Base-by-base conservation (phyloP, 2,329 filamentous ascomycete genomes). In the Fusarium subtropicale region DNA sequence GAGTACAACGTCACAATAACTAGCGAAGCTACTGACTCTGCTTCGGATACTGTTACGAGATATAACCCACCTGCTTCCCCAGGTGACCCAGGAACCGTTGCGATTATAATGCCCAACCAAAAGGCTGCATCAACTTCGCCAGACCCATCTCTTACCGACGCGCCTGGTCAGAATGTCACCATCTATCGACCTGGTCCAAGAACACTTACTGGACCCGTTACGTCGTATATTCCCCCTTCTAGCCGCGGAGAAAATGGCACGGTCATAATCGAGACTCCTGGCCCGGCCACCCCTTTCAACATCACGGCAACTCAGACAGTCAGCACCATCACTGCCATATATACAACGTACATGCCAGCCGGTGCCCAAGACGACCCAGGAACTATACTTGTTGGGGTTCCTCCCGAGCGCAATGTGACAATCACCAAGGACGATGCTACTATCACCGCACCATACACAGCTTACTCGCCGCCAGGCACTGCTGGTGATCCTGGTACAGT, bases 221-320 rank as follows among this genome's bases (percentile, higher is more conserved):
- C 66, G 1, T 63, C 66, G 4, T 69, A 70, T 16, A 28, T 53
- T 3, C 62, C 66, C 16, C 66, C 66, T 2, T 28, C 45, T 3
- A 50, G 42, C 20, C 30, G 31, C 15, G 64, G 63, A 38, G 64
- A 34, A 2, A 66, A 62, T 11, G 66, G 66, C 2, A 69, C 66
- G 2, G 53, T 69, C 4, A 57, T 69, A 16, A 57, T 69, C 5
- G 66, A 69, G 39, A 69, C 66, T 10, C 66, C 60, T 16, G 60
- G 61, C 5, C 52, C 66, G 18, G 38, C 39, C 2, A 55, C 60
- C 3, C 26, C 39, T 4, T 53, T 57, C 24, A 69, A 69, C 7
- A 51, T 64, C 28, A 69, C 66, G 6, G 46, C 47, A 18, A 67
- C 57, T 2, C 56, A 69, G n/a, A 69, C 61, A 7, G 33, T 66